Evolutionary conservation across 78 protist genomes (phyloP), one percentile per base, ranked within the genome.

Genomic region (Emiliania huxleyi): DNA sequence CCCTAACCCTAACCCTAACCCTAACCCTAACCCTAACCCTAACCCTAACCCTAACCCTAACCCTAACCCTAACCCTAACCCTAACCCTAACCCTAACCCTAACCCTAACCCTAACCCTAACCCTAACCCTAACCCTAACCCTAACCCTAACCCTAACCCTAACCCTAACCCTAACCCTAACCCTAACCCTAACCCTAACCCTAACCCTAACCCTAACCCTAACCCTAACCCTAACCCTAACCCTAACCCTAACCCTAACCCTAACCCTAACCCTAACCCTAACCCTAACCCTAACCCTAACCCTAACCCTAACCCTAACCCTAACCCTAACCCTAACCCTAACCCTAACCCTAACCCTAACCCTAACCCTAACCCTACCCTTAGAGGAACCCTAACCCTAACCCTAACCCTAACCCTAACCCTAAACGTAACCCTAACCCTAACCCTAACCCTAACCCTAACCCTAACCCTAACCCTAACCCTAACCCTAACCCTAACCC

Each of bases 401-500:
- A 81, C 88, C 88, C 88, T 81, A 81, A 81, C 88, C 49, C 62
- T 81, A 81, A 81, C 45, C 49, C 62, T 81, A 81, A 81, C 88
- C 88, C 88, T 42, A 81, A 81, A 45, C 88, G 48, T 81, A 81
- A 81, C 88, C 88, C 88, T 81, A 81, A 81, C 88, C 88, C 88
- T 81, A 81, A 81, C 88, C 88, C 88, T 81, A 81, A 81, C 88
- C 88, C 88, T 81, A 81, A 40, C 88, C 88, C 77, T 69, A 69
- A 69, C 77, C 88, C 88, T 81, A 81, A 81, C 88, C 88, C 88
- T 81, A 81, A 81, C 88, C 88, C 88, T 81, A 81, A 81, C 88
- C 88, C 88, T 81, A 81, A 81, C 88, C 88, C 88, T 81, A 81
- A 81, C 88, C 88, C 88, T 81, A 81, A 81, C 88, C 88, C 88